phyloP scores from a whole-genome alignment of 108 stramenopile genomes.

The Skeletonema potamos region DNA sequence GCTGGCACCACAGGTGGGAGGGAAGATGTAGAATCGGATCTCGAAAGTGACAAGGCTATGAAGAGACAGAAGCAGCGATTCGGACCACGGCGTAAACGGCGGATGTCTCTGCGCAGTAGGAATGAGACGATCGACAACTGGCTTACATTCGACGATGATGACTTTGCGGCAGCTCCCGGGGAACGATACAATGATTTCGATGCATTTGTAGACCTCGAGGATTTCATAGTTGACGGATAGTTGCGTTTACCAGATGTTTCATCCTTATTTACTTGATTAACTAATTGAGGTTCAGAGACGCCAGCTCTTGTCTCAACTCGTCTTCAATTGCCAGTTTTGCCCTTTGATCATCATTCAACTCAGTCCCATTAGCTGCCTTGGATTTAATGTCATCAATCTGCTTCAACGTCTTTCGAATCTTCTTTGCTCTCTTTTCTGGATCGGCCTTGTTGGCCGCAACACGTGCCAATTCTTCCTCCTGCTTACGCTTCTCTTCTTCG shows the following conservation, averaged over 20 bases:
- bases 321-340: conserved; percentile 68
- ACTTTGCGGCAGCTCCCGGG: conserved; percentile 8
- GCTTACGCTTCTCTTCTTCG: conserved; percentile 38
- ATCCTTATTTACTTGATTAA: neutral
- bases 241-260: no score
- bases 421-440: conserved; percentile 77
- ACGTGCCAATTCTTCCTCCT: conserved; percentile 37
- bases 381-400: conserved; percentile 86
- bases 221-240: conserved; percentile 39
- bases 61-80: neutral
- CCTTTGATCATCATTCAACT: conserved; percentile 86
- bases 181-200: conserved; percentile 29
- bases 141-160: neutral
- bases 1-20: neutral
- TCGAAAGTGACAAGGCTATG: neutral
- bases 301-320: conserved; percentile 62
- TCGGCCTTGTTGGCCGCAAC: conserved; percentile 47
- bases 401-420: conserved; percentile 79
- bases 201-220: conserved; percentile 42
- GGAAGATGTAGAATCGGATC: conserved; percentile 11
- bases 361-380: conserved; percentile 51
- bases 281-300: conserved; percentile 18
- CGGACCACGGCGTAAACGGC: neutral
- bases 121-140: neutral
- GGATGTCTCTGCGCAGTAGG: neutral